Evolutionary conservation across 192 early-diverging fungal species (phyloP).

Genomic region (Backusella australiensis): DNA sequence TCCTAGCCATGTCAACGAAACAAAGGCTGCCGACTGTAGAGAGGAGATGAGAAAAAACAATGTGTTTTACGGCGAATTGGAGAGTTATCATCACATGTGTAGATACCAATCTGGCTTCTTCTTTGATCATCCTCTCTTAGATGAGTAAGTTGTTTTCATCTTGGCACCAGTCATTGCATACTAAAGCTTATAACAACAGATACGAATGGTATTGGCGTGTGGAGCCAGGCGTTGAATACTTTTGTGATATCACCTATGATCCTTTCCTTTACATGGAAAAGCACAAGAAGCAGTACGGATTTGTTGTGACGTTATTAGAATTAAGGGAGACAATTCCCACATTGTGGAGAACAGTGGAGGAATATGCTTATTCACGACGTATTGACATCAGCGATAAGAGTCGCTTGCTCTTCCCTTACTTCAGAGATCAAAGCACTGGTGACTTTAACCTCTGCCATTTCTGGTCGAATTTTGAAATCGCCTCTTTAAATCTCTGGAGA

Average conservation of each 20-base stretch:
- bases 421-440: slow-evolving; percentile 23
- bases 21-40: slow-evolving; percentile 53
- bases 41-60: slow-evolving; percentile 55
- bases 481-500: slow-evolving; percentile 58
- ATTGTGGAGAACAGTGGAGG: slow-evolving; percentile 48
- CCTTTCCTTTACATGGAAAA: slow-evolving; percentile 66
- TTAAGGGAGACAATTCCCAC: slow-evolving; percentile 51
- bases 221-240: slow-evolving; percentile 64
- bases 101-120: slow-evolving; percentile 67
- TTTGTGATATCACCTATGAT: slow-evolving; percentile 63
- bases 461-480: slow-evolving; percentile 85
- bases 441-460: slow-evolving; percentile 74
- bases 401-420: slow-evolving; percentile 33
- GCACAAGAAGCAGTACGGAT: slow-evolving; percentile 61
- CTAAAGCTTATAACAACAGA: slow-evolving; percentile 3
- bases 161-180: background rate
- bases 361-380: slow-evolving; percentile 27
- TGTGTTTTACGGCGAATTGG: slow-evolving; percentile 70
- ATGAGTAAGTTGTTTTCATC: slow-evolving; percentile 38
- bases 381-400: slow-evolving; percentile 21
- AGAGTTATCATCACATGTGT: slow-evolving; percentile 90
- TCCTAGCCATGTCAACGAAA: slow-evolving; percentile 69
- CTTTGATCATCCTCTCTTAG: slow-evolving; percentile 51
- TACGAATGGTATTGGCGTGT: slow-evolving; percentile 66
- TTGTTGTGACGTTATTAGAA: slow-evolving; percentile 57